Base-by-base conservation (phyloP, 2,329 filamentous ascomycete species). In the Aspergillus aculeatus region DNA sequence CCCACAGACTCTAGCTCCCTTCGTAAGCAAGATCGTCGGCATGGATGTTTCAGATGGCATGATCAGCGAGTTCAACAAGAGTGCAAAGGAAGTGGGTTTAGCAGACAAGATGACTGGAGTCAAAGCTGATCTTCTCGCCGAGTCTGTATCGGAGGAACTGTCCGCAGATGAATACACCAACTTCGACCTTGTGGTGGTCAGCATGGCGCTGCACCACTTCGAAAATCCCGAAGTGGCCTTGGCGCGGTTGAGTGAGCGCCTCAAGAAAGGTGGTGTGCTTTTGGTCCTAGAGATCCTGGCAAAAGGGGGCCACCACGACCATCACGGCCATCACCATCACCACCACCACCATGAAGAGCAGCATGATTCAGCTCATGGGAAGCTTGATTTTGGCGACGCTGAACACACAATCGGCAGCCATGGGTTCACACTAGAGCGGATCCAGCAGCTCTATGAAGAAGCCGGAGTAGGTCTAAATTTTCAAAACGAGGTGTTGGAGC, bases 31-130 rank as follows among this genome's bases (percentile, higher is more conserved):
- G 64, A 84, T 85, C 51, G 76, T 88, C 16, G 90, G 89, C 47
- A 81, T 93, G 49, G 90, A 93, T 69, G 76, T 92, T 58, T 88
- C 89, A 0, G 82, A 86, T 62, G 85, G 85, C 61, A 92, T 92
- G 89, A 83, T 91, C 5, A 77, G 78, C 0, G 78, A 81, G 6
- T 93, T 88, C 78, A 92, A 92, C 70, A 74, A 77, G 11, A 80
- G 83, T 26, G 86, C 85, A 21, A 71, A 75, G 38, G 82, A 83
- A 61, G 62, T 63, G 3, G 85, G 83, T 2, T 75, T 87, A 1
- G 61, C 67, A 1, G 75, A 81, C 4, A 83, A 86, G 63, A 85
- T 88, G 81, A 73, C 73, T 61, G 86, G 84, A 21, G 75, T 82
- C 57, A 75, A 82, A 24, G 88, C 86, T 50, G 83, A 90, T 69